phyloP scores from a whole-genome alignment of 257 asterid genomes.

The Knoxia roxburghii region DNA sequence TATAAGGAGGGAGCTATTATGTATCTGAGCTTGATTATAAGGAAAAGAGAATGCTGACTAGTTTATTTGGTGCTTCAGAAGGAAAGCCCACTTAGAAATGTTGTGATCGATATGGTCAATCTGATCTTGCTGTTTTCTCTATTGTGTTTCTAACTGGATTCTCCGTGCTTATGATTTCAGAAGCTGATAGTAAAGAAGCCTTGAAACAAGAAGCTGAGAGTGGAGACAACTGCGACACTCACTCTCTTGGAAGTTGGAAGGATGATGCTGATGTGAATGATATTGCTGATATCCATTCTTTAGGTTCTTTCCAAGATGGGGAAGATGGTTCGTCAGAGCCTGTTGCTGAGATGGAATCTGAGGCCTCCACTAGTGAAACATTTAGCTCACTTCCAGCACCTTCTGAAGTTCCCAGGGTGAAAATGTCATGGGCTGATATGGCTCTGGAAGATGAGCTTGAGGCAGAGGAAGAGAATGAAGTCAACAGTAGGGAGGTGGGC shows the following conservation, averaged over 20 bases:
- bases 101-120: background rate
- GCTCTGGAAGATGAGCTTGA: constrained; percentile 82
- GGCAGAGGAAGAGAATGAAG: constrained; percentile 27
- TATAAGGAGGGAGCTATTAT: background rate
- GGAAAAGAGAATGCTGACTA: background rate
- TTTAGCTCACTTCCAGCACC: constrained; percentile 25
- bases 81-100: background rate
- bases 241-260: constrained; percentile 45
- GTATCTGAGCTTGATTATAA: background rate
- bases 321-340: constrained; percentile 34
- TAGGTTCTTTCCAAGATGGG: constrained; percentile 75
- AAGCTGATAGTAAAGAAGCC: constrained; percentile 18
- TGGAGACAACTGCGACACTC: constrained; percentile 34
- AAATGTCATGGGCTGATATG: constrained; percentile 98
- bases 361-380: constrained; percentile 31
- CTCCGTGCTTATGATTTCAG: constrained; percentile 17
- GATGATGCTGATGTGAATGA: constrained; percentile 39
- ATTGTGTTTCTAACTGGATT: constrained; percentile 9
- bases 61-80: background rate
- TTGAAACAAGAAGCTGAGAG: constrained; percentile 31
- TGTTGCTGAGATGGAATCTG: constrained; percentile 21
- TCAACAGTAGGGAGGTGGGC: constrained; percentile 10
- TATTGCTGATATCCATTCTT: constrained; percentile 49
- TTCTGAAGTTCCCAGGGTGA: constrained; percentile 28
- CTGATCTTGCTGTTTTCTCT: constrained; percentile 2